These are phyloP conservation scores for Closterium sp. DNA, from an alignment of 139 green algal genomes.

Conservation along the genomic window DNA sequence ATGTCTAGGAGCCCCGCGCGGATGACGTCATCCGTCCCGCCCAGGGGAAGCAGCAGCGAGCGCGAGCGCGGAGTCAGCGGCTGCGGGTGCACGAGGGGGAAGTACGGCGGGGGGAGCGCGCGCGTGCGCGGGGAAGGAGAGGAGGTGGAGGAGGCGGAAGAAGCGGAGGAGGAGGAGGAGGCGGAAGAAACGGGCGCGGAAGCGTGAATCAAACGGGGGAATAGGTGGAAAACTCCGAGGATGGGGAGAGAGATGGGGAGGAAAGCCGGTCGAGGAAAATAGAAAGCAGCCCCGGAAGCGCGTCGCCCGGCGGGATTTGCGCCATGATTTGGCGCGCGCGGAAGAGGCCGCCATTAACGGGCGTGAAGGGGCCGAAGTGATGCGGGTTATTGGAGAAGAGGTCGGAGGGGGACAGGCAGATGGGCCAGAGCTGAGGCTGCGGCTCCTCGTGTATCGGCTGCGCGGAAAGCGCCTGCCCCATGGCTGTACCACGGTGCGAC, in stretches of 20 bases:
- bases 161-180: not conserved
- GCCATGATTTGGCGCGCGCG: not conserved
- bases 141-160: not conserved
- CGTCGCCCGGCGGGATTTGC: not conserved
- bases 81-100: not conserved
- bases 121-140: not conserved
- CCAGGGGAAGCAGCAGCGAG: not conserved
- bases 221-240: not conserved
- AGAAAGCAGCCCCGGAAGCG: not conserved
- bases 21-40: not conserved
- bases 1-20: not conserved
- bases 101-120: not conserved
- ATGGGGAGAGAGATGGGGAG: not conserved
- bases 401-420: not conserved
- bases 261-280: not conserved
- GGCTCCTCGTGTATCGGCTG: not conserved
- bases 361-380: not conserved
- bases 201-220: not conserved
- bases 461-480: not conserved
- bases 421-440: not conserved
- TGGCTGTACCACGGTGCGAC: not conserved
- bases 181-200: not conserved
- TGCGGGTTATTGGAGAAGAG: not conserved
- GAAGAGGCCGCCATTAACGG: not conserved
- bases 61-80: not conserved